phyloP scores from a whole-genome alignment of 495 filamentous ascomycete genomes.

The Aspergillus ostianus region DNA sequence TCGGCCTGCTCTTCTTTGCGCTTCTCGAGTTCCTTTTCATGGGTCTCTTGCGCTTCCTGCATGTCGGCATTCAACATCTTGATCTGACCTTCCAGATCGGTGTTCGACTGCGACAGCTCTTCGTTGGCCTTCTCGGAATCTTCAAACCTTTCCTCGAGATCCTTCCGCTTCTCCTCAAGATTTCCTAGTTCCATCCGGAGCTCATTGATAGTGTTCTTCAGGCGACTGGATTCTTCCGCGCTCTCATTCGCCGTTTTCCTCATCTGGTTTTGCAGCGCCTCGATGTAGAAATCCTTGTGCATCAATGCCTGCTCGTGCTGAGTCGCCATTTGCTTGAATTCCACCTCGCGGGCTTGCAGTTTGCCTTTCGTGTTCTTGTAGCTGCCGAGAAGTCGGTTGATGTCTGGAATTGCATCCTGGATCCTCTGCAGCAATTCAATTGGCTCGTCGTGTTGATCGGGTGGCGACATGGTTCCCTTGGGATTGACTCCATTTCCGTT shows the following conservation, averaged over 20 bases:
- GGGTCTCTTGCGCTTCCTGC: conserved; percentile 36
- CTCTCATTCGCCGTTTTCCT: conserved; percentile 51
- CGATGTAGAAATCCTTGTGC: conserved; percentile 55
- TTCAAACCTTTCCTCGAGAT: conserved; percentile 44
- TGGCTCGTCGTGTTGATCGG: conserved; percentile 36
- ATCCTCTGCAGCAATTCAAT: conserved; percentile 47
- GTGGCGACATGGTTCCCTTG: conserved; percentile 33
- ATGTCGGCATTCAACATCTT: conserved; percentile 49
- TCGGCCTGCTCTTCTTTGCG: conserved; percentile 41
- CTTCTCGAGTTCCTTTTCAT: conserved; percentile 37
- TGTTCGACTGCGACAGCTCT: conserved; percentile 37
- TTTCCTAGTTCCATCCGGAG: conserved; percentile 57
- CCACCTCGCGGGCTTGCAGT: conserved; percentile 42
- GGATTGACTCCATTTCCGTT: conserved; percentile 17
- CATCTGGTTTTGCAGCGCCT: conserved; percentile 51
- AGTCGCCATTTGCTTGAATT: conserved; percentile 45
- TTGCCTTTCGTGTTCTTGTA: conserved; percentile 47
- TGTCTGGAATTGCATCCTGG: conserved; percentile 49
- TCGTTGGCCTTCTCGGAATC: conserved; percentile 41
- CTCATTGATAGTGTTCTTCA: conserved; percentile 50
- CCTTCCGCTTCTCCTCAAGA: conserved; percentile 54
- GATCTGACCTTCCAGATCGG: conserved; percentile 50
- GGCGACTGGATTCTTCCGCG: conserved; percentile 44
- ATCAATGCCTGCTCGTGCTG: conserved; percentile 48
- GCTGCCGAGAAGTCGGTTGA: conserved; percentile 45